These are phyloP conservation scores for Asterionellopsis glacialis DNA, from an alignment of 108 stramenopile species.

Conservation along the genomic window DNA sequence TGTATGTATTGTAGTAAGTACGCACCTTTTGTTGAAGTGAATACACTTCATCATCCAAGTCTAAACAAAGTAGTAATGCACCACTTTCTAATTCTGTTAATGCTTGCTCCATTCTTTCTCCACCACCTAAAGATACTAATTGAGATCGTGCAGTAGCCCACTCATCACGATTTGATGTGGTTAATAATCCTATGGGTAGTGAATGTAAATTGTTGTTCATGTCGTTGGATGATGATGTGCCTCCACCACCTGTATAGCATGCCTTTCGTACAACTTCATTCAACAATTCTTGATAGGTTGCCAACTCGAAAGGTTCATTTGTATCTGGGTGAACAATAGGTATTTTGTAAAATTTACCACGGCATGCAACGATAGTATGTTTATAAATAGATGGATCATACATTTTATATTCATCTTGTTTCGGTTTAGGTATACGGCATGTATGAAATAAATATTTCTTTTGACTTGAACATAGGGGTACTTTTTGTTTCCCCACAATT, in stretches of 20 bases:
- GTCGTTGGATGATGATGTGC: background rate
- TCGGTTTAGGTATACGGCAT: conserved; percentile 44
- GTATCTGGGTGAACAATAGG: conserved; percentile 24
- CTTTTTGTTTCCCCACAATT: conserved; percentile 18
- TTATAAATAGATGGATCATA: conserved; percentile 42
- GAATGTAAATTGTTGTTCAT: background rate
- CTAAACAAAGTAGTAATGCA: conserved; percentile 30
- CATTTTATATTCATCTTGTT: conserved; percentile 42
- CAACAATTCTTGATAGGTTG: conserved; percentile 32
- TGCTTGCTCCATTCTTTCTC: conserved; percentile 22
- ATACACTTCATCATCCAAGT: conserved; percentile 19
- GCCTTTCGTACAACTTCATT: conserved; percentile 39
- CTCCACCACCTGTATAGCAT: too few species aligned
- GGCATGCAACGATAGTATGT: conserved; percentile 51
- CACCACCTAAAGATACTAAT: conserved; percentile 16
- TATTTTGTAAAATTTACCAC: conserved; percentile 53
- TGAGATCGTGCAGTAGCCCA: conserved; percentile 44
- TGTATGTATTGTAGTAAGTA: too few species aligned
- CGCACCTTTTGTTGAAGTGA: too few species aligned
- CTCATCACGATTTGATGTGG: conserved; percentile 33
- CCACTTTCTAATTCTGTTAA: conserved; percentile 34
- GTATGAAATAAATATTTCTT: conserved; percentile 75
- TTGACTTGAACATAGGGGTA: conserved; percentile 30
- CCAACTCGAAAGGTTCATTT: conserved; percentile 29
- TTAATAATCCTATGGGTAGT: conserved; percentile 37